These are phyloP conservation scores for Fraxinus floribunda DNA, from an alignment of 305 asterid genomes.

Conservation along the genomic window DNA sequence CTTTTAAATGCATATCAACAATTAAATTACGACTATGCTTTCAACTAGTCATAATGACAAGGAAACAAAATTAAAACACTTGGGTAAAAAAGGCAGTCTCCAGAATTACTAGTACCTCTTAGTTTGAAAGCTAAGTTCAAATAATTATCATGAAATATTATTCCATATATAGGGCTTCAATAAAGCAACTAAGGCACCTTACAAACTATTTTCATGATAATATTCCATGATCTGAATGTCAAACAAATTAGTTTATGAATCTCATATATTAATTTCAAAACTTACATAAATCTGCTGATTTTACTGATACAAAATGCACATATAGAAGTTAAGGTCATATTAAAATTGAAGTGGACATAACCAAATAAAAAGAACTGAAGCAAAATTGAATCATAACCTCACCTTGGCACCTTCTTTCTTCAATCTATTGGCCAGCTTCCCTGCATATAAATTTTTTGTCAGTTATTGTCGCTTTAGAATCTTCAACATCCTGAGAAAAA, in stretches of 20 bases:
- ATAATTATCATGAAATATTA: neutral
- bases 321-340: neutral
- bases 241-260: neutral
- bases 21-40: neutral
- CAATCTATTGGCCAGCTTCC: constrained; percentile 84
- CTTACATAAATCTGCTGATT: neutral
- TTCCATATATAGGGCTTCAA: neutral
- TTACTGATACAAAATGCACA: neutral
- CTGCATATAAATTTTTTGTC: constrained; percentile 41
- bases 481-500: constrained; percentile 1
- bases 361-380: neutral
- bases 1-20: neutral
- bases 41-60: neutral
- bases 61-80: neutral
- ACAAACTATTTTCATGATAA: neutral
- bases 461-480: constrained; percentile 20
- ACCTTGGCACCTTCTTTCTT: constrained; percentile 91
- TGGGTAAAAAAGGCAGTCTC: neutral
- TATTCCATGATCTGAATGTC: neutral
- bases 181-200: neutral
- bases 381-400: constrained; percentile 22
- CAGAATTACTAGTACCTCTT: neutral
- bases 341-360: neutral
- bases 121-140: neutral
- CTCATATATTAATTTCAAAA: neutral